Base-by-base conservation (phyloP, 805 yeast genomes). In the Jamesozyma gamospora region DNA sequence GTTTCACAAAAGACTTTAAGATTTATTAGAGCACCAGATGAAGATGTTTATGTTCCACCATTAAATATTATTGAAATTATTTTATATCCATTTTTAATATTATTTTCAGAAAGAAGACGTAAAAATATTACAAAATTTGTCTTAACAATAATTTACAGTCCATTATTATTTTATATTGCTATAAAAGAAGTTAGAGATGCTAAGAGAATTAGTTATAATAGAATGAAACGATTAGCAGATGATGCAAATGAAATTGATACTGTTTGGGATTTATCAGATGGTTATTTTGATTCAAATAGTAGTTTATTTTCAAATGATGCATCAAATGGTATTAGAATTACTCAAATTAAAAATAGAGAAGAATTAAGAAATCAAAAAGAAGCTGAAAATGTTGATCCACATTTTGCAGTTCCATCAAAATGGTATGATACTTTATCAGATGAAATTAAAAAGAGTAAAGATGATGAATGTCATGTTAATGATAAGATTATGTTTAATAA, bases 1-100 rank as follows among this genome's bases (percentile, higher is more conserved):
- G 82, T 82, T 48, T 83, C 95, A 4, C 82, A 82, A 45, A 84
- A 86, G 66, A 84, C 94, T 0, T 69, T 86, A 49, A 70, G 88
- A 45, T 86, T 82, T 56, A 77, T 85, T 39, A 70, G 95, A 50
- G 95, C 95, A 0, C 95, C 95, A 0, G 95, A 86, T 63, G 79
- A 77, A 42, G 77, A 82, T 53, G 82, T 85, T 31, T 86, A 75
- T 56, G 87, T 84, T 19, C 90, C 95, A 4, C 95, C 95, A 4
- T 70, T 84, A 47, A 86, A 86, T 56, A 57, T 86, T 48, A 61
- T 86, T 39, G 95, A 86, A 58, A 36, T 79, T 1, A 35, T 74
- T 7, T 49, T 77, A 4, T 55, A 70, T 24, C 77, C 76, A 24
- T 70, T 40, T 51, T 67, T 39, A 33, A 66, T 65, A 58, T 58